A percentile compares a stretch with the other conserved stretches of the same genome.
phyloP scores from a whole-genome alignment of 495 filamentous ascomycete species.

The Daldinia loculata region DNA sequence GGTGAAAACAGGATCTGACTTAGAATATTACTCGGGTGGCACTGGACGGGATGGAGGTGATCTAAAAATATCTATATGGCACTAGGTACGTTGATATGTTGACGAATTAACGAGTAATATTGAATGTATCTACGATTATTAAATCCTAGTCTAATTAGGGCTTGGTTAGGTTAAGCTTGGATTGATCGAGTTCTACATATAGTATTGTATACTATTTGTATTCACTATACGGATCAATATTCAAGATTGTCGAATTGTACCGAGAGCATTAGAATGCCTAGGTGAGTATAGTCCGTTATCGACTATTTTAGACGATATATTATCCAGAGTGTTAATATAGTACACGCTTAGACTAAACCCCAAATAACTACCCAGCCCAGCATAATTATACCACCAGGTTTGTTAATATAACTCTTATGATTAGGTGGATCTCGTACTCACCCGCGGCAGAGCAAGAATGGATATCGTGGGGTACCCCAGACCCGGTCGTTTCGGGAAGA shows the following conservation, averaged over 20 bases:
- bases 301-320: too few relatives aligned
- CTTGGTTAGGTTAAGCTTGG: neutral
- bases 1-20: constrained; percentile 1
- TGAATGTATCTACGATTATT: neutral
- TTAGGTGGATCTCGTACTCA: neutral
- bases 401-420: neutral
- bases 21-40: neutral
- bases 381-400: neutral
- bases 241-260: neutral
- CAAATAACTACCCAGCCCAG: neutral
- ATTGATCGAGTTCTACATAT: neutral
- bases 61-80: constrained; percentile 4
- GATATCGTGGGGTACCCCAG: constrained; percentile 2
- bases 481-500: constrained; percentile 10
- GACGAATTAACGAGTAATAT: constrained; percentile 16
- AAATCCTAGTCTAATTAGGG: neutral
- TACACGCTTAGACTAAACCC: neutral
- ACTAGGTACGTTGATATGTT: constrained; percentile 18
- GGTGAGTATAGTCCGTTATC: too few relatives aligned
- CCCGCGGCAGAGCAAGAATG: neutral
- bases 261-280: too few relatives aligned
- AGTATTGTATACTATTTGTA: neutral
- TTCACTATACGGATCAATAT: neutral
- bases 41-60: neutral
- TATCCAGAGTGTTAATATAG: neutral